A percentile compares a stretch with the other conserved stretches of the same genome.
These are phyloP conservation scores for Lasiodiplodia gonubiensis DNA, from an alignment of 2,329 filamentous ascomycete species.

Conservation along the genomic window DNA sequence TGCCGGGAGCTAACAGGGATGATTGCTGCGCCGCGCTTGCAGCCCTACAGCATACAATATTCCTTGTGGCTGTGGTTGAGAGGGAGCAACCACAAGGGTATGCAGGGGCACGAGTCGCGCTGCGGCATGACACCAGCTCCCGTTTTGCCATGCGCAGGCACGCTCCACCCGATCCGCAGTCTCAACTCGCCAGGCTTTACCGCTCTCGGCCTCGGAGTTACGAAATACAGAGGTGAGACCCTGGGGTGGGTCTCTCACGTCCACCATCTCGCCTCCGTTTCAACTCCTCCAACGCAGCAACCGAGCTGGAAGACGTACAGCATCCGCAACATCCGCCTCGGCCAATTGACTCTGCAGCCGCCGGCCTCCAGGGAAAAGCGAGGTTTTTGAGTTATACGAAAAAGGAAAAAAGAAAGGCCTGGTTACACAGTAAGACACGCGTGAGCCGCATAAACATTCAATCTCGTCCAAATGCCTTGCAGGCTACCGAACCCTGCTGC, in stretches of 20 bases:
- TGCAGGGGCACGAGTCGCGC: not conserved
- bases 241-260: not conserved
- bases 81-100: not conserved
- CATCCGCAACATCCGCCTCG: not conserved
- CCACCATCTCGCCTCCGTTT: not conserved
- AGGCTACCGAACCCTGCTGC: not conserved
- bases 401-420: not conserved
- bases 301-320: not conserved
- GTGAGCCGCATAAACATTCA: constrained; percentile 2
- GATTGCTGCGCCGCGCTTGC: constrained; percentile 9
- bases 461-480: not conserved
- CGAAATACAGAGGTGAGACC: not conserved
- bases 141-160: not conserved
- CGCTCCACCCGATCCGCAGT: not conserved
- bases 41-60: constrained; percentile 6
- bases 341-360: not conserved
- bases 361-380: not conserved
- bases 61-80: not conserved
- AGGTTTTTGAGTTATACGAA: not conserved
- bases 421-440: not conserved
- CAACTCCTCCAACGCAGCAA: not conserved
- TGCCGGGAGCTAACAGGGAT: not conserved
- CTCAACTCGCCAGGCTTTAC: not conserved
- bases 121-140: not conserved
- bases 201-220: not conserved